Evolutionary conservation across 169 alveolate genomes (phyloP).

Genomic region (Amoebophrya sp.): DNA sequence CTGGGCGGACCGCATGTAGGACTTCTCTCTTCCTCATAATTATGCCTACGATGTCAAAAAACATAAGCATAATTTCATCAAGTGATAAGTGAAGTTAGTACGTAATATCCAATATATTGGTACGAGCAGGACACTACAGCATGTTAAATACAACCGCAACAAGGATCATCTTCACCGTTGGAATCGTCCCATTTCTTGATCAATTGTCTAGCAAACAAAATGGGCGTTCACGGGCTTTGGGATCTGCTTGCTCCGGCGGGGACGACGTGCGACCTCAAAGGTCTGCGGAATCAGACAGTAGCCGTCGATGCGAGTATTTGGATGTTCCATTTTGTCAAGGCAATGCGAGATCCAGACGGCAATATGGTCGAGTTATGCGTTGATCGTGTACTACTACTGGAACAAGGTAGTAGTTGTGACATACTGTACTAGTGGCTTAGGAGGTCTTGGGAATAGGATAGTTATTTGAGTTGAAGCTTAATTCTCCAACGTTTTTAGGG

Average conservation of each 20-base stretch:
- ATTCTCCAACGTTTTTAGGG: background rate
- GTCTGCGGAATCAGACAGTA: background rate
- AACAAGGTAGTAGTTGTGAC: background rate
- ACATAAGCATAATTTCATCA: no score
- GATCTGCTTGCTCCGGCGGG: background rate
- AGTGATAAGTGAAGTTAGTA: no score
- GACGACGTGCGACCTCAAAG: background rate
- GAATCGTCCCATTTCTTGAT: no score
- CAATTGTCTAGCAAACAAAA: no score
- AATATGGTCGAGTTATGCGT: background rate
- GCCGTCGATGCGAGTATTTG: background rate
- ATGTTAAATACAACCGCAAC: no score
- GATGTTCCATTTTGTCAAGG: slow-evolving; percentile 40
- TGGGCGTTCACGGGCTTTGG: slow-evolving; percentile 20
- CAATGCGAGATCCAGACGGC: slow-evolving; percentile 27
- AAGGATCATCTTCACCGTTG: no score
- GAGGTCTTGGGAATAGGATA: background rate
- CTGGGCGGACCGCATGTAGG: no score
- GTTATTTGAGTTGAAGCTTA: background rate
- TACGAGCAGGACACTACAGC: no score
- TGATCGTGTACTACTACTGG: background rate
- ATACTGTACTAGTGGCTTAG: background rate
- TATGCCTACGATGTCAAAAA: no score
- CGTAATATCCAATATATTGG: no score
- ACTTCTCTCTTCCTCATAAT: no score